Evolutionary conservation across 148 eudicot genomes (phyloP), one percentile per base, ranked within the genome.

Genomic region (Talinum fruticosum): DNA sequence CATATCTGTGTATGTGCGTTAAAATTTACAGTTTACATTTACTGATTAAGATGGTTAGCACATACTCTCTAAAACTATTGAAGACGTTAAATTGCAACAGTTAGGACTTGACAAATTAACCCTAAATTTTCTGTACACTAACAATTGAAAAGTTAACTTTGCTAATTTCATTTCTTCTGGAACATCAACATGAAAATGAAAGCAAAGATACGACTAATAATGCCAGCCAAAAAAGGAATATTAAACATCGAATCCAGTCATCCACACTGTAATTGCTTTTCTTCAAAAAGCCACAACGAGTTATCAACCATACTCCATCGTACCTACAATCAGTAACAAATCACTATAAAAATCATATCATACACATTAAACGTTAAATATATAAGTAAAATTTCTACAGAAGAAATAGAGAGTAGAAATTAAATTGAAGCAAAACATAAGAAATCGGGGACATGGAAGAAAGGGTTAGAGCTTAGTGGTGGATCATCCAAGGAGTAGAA

Each of bases 291-390:
- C 92, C 92, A 78, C 99, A 96, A 0, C 98, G 90, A 28, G 98
- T 93, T 70, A 96, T 88, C 69, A 96, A 77, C 98, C 98, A 96
- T 57, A 93, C 99, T 24, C 99, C 98, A 12, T 85, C 82, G 80
- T 88, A 96, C 88, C 97, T 96, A 24, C 71, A 78, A 24, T 49
- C 26, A 51, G 13, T 1, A 32, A 19, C 12, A 13, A 15, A 34
- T 62, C 2, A 59, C 29, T 13, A 23, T 59, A 5, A 59, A 13
- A 24, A 59, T 41, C 45, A 41, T 41, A 41, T 10, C 10, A 4
- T 4, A 41, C 45, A 4, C 45, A 5, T 41, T 4, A 5, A 15
- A 51, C 2, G 15, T 51, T 16, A 51, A 51, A 51, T 41, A 41
- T 4, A 51, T 19, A 51, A 15, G 5, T 15, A 51, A 49, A 51